Conservation (phyloP, 1,139 yeast species). For the Geotrichum klebahnii region DNA sequence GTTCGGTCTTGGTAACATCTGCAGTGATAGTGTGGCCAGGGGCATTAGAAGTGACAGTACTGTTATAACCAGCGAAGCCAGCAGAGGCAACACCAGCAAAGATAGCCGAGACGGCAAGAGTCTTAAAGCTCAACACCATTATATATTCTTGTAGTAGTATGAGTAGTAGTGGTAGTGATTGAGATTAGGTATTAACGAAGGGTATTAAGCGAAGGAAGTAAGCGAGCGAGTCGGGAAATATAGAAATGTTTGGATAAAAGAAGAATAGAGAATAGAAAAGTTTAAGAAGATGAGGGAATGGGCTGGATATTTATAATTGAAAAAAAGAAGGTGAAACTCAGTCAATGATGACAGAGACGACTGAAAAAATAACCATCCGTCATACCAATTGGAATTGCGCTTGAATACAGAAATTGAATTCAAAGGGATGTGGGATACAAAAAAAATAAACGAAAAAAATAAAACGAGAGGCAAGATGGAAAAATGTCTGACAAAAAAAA, state of each 20-base stretch:
- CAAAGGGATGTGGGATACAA: too few relatives aligned
- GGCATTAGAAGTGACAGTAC: not conserved
- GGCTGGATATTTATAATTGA: conserved; percentile 2
- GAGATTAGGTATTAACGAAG: too few relatives aligned
- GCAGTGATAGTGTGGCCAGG: conserved; percentile 1
- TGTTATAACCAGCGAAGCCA: conserved; percentile 8
- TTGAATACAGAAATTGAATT: too few relatives aligned
- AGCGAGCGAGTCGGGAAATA: not conserved
- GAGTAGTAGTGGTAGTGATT: too few relatives aligned
- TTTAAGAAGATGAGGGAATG: not conserved
- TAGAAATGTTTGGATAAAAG: not conserved
- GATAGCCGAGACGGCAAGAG: too few relatives aligned
- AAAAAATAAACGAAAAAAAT: too few relatives aligned
- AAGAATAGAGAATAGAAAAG: not conserved
- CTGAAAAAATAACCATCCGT: not conserved
- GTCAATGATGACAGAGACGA: not conserved
- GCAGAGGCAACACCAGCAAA: conserved; percentile 8
- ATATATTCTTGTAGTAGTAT: too few relatives aligned
- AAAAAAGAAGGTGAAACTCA: not conserved
- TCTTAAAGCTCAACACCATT: conserved; percentile 8
- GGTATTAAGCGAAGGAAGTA: conserved; percentile 2
- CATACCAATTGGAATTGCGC: not conserved
- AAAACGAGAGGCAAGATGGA: too few relatives aligned
- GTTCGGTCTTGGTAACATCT: conserved; percentile 2
- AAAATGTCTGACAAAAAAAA: too few relatives aligned